phyloP scores from a whole-genome alignment of 2,329 filamentous ascomycete genomes.

The Ceratocystis lukuohia region DNA sequence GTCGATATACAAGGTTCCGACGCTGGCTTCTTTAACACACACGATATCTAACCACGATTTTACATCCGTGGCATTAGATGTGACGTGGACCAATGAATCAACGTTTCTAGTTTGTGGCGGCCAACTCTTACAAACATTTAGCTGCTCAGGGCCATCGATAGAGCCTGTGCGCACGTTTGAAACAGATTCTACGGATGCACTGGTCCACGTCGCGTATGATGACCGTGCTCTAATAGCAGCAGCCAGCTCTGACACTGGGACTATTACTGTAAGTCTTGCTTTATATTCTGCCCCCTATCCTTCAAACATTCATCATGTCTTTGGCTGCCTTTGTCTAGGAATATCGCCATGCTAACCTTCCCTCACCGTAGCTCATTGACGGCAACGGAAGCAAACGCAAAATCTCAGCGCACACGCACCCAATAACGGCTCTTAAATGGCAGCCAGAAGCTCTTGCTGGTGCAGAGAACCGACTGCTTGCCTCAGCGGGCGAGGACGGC shows the following conservation, averaged over 20 bases:
- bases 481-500: constrained; percentile 49
- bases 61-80: constrained; percentile 40
- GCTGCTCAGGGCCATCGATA: constrained; percentile 36
- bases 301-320: not conserved
- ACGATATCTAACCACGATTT: constrained; percentile 38
- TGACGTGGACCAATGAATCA: constrained; percentile 44
- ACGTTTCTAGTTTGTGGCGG: constrained; percentile 49
- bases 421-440: constrained; percentile 47
- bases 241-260: constrained; percentile 42
- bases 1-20: constrained; percentile 24
- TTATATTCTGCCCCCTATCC: not conserved
- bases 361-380: constrained; percentile 38
- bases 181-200: constrained; percentile 39
- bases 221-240: constrained; percentile 42
- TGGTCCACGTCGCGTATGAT: constrained; percentile 46
- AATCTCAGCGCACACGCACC: constrained; percentile 45
- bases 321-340: not conserved
- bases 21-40: constrained; percentile 30
- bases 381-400: constrained; percentile 39
- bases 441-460: constrained; percentile 34
- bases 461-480: constrained; percentile 42
- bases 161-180: constrained; percentile 36
- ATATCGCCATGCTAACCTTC: constrained; percentile 4
- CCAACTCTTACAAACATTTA: constrained; percentile 38
- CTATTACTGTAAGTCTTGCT: constrained; percentile 41